Evolutionary conservation across 768 basidiomycete genomes (phyloP), one percentile per base, ranked within the genome.

Genomic region (Candolleomyces aberdarensis): DNA sequence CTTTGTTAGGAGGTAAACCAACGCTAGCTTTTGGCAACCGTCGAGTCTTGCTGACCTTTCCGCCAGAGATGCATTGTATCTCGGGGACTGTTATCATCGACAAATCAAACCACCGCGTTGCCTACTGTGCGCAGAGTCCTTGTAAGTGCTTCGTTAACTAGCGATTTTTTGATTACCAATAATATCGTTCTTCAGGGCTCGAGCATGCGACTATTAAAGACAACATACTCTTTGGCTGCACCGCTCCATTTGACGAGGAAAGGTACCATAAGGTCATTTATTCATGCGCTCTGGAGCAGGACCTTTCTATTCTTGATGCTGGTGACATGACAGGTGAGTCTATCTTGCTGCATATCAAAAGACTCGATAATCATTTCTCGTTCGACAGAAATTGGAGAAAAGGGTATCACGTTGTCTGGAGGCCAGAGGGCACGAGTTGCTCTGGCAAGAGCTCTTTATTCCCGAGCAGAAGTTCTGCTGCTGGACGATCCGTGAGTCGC

Each of bases 161-260:
- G 26, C 20, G 48, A 66, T n/a, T 31, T 44, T n/a, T 57, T 50
- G 26, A 15, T 14, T 58, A 47, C 51, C 20, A 44, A 32, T 10
- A 6, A 15, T 46, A 51, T 48, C 39, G 13, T 50, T 31, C 44
- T 19, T 52, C 73, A 77, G 90, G 88, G 88, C 80, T 92, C 8
- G 86, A 91, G 68, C 88, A 92, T 69, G 90, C 88, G 1, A 89
- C 90, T 0, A 91, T 94, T 60, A 78, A 83, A 20, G 91, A 92
- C 59, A 92, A 93, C 68, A 90, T 96, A 63, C 71, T 91, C 14
- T 96, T 92, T 72, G 86, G 86, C 1, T 80, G 84, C 1, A 72
- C 78, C 3, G 79, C 76, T 64, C 84, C 84, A 2, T 86, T 80
- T 67, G 81, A 91, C 65, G 77, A 80, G 62, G 71, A 71, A n/a